Conservation (phyloP, 1,284 basidiomycete genomes). For the Sanghuangporus sanghuang region DNA sequence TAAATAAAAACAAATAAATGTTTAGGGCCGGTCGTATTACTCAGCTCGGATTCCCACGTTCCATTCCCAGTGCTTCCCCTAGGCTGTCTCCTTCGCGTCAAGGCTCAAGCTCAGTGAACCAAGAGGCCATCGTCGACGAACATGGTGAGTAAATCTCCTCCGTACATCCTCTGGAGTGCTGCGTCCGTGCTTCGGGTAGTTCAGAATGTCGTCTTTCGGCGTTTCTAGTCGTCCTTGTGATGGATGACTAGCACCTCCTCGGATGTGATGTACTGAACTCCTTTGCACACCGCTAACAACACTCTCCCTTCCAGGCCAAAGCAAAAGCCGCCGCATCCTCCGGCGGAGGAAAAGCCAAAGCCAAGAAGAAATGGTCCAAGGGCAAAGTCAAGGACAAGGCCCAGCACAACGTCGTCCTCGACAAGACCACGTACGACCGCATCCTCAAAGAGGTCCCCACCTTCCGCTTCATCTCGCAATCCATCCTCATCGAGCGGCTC, state of each 20-base stretch:
- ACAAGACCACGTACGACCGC: slow-evolving; percentile 90
- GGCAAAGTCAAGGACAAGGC: slow-evolving; percentile 99
- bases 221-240: background rate
- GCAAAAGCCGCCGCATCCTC: slow-evolving; percentile 68
- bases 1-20: no score
- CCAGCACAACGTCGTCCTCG: slow-evolving; percentile 89
- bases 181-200: background rate
- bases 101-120: slow-evolving; percentile 1
- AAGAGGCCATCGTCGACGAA: slow-evolving; percentile 11
- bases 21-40: background rate
- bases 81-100: no score
- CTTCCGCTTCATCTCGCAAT: slow-evolving; percentile 98
- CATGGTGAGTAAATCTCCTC: slow-evolving; percentile 8
- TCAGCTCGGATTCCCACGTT: background rate
- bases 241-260: background rate
- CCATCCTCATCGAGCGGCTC: slow-evolving; percentile 95
- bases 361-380: slow-evolving; percentile 99
- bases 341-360: slow-evolving; percentile 76
- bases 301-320: slow-evolving; percentile 53
- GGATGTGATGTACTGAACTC: no score
- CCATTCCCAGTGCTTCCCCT: background rate
- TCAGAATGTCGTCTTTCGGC: background rate
- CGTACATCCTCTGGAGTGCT: background rate
- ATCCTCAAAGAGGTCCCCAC: slow-evolving; percentile 99
- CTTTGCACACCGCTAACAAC: background rate